Percentiles rank a stretch among this genome's conserved stretches.
Conservation (phyloP, 2,329 filamentous ascomycete species). For the Penicillium verrucosum region DNA sequence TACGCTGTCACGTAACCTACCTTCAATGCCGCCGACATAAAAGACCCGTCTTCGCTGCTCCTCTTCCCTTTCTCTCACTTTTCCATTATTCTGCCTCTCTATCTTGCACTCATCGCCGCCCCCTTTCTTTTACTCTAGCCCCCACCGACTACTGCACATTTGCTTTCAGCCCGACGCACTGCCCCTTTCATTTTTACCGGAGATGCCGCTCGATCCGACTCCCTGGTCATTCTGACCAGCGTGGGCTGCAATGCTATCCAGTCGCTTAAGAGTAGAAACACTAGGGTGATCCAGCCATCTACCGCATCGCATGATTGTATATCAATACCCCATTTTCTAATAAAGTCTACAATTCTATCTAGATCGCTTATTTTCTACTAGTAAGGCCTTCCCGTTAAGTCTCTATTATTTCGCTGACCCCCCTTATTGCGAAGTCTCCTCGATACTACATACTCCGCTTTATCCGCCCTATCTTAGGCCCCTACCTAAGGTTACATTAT, state of each 20-base stretch:
- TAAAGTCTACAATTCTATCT: constrained; percentile 4
- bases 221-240: too few relatives aligned
- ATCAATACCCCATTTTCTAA: background rate
- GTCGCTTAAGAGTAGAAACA: background rate
- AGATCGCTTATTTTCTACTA: constrained; percentile 2
- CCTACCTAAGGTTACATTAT: constrained; percentile 7
- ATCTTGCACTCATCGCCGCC: too few relatives aligned
- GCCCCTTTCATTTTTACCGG: too few relatives aligned
- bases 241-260: too few relatives aligned
- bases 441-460: background rate
- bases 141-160: too few relatives aligned
- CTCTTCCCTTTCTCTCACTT: background rate
- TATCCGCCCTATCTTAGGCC: constrained; percentile 2
- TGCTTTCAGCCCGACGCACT: too few relatives aligned
- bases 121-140: too few relatives aligned
- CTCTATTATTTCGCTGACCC: background rate
- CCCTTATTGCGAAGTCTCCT: constrained; percentile 3
- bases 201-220: too few relatives aligned
- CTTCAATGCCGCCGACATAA: background rate
- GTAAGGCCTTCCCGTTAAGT: background rate
- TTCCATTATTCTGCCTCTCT: too few relatives aligned
- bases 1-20: background rate
- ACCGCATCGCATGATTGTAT: background rate
- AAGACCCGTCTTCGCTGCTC: background rate
- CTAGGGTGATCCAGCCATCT: background rate